A percentile compares a stretch with the other conserved stretches of the same genome.
These are phyloP conservation scores for Cystofilobasidium bisporidii DNA, from an alignment of 768 basidiomycete species.

Conservation along the genomic window DNA sequence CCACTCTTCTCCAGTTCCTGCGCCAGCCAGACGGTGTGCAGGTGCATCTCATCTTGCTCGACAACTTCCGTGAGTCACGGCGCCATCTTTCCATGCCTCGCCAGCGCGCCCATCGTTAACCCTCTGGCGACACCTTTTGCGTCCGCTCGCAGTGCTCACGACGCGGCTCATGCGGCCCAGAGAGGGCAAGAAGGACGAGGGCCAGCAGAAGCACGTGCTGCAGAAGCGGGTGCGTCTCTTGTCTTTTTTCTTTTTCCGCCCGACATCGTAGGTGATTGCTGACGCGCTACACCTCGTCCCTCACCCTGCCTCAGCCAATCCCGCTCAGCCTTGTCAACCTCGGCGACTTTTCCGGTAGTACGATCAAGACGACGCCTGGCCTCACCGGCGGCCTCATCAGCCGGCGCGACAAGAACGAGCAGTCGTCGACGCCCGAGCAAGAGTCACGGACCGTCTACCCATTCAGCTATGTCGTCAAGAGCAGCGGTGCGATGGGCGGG, in stretches of 20 bases:
- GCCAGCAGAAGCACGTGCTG: constrained; percentile 63
- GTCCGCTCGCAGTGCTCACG: constrained; percentile 11
- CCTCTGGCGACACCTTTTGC: background rate
- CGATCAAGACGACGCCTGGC: constrained; percentile 1
- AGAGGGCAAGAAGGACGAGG: constrained; percentile 60
- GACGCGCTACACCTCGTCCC: background rate
- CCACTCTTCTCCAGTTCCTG: constrained; percentile 67
- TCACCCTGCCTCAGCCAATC: constrained; percentile 55
- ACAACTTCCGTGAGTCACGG: constrained; percentile 68
- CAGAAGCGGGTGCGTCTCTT: constrained; percentile 56
- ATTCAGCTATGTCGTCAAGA: constrained; percentile 79
- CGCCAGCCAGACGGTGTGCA: constrained; percentile 77
- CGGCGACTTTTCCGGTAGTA: constrained; percentile 66
- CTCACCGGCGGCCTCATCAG: constrained; percentile 22
- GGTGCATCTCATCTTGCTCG: constrained; percentile 80
- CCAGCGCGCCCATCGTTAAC: background rate
- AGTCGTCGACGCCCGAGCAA: background rate
- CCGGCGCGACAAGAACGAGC: constrained; percentile 18
- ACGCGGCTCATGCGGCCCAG: constrained; percentile 42
- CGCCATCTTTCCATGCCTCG: too few relatives aligned
- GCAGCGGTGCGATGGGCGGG: constrained; percentile 62
- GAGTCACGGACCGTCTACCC: constrained; percentile 67
- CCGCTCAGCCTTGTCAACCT: constrained; percentile 82
- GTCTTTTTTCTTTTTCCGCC: too few relatives aligned
- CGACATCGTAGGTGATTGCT: too few relatives aligned